phyloP scores from a whole-genome alignment of 257 asterid species.

The Osmanthus fragrans region DNA sequence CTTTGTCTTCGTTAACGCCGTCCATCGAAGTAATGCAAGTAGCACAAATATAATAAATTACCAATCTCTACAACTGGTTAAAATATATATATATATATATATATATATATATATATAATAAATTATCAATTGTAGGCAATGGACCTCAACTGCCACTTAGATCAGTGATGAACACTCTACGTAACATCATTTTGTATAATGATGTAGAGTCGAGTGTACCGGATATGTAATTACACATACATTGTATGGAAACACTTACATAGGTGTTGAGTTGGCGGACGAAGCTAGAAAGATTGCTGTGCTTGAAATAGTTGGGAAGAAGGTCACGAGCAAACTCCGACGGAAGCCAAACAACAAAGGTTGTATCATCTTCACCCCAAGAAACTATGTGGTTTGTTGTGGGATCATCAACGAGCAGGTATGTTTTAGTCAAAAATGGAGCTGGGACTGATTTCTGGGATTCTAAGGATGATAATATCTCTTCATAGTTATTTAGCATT shows the following conservation, averaged over 20 bases:
- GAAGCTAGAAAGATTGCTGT: slow-evolving; percentile 73
- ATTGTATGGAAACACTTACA: slow-evolving; percentile 1
- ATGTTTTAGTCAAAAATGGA: slow-evolving; percentile 25
- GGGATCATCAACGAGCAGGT: slow-evolving; percentile 23
- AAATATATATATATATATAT: no score
- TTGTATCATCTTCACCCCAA: slow-evolving; percentile 23
- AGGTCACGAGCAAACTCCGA: slow-evolving; percentile 20
- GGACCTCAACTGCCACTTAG: no score
- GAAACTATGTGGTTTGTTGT: slow-evolving; percentile 23
- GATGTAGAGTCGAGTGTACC: no score
- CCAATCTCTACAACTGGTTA: no score
- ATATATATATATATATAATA: no score
- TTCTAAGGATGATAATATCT: slow-evolving; percentile 64
- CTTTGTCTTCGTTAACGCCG: no score
- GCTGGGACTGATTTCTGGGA: slow-evolving; percentile 78
- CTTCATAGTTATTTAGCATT: slow-evolving; percentile 73
- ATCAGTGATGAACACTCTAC: no score
- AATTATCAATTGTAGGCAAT: no score
- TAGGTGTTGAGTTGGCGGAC: slow-evolving; percentile 46
- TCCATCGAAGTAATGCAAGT: no score
- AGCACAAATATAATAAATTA: no score
- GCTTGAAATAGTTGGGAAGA: slow-evolving; percentile 28
- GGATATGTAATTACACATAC: no score
- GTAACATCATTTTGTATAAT: no score
- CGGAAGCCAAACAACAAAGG: slow-evolving; percentile 25